These are phyloP conservation scores for Talaromyces proteolyticus DNA, from an alignment of 495 filamentous ascomycete species.

Conservation along the genomic window DNA sequence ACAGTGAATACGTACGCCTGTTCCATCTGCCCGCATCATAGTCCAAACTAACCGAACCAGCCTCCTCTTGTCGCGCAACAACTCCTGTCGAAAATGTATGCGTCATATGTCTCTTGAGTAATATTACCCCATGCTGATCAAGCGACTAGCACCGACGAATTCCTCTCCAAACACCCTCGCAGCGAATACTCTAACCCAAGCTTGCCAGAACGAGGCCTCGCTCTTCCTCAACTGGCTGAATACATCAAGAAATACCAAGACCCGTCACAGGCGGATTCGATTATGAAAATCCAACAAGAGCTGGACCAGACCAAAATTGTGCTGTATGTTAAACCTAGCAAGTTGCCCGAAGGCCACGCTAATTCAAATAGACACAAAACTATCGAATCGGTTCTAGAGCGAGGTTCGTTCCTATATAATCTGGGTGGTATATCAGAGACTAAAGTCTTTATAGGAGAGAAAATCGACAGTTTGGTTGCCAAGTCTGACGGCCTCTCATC, in stretches of 20 bases:
- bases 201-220: slow-evolving; percentile 24
- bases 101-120: not conserved
- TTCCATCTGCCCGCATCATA: not conserved
- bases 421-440: not conserved
- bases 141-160: slow-evolving; percentile 64
- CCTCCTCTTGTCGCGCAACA: slow-evolving; percentile 88
- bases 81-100: slow-evolving; percentile 72
- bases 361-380: slow-evolving; percentile 8
- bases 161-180: slow-evolving; percentile 73
- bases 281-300: slow-evolving; percentile 94
- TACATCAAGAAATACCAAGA: slow-evolving; percentile 86
- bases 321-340: slow-evolving; percentile 47
- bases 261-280: slow-evolving; percentile 79
- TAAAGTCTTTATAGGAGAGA: slow-evolving; percentile 50
- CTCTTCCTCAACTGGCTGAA: slow-evolving; percentile 69
- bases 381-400: slow-evolving; percentile 80
- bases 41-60: not conserved
- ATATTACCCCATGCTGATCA: not conserved
- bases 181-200: slow-evolving; percentile 53
- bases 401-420: slow-evolving; percentile 22
- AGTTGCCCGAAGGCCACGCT: not conserved
- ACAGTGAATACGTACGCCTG: slow-evolving; percentile 64
- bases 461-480: slow-evolving; percentile 81
- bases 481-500: slow-evolving; percentile 84
- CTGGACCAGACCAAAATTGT: slow-evolving; percentile 98